Conservation (phyloP, 2,329 filamentous ascomycete genomes). For the Macrophomina pseudophaseolina region DNA sequence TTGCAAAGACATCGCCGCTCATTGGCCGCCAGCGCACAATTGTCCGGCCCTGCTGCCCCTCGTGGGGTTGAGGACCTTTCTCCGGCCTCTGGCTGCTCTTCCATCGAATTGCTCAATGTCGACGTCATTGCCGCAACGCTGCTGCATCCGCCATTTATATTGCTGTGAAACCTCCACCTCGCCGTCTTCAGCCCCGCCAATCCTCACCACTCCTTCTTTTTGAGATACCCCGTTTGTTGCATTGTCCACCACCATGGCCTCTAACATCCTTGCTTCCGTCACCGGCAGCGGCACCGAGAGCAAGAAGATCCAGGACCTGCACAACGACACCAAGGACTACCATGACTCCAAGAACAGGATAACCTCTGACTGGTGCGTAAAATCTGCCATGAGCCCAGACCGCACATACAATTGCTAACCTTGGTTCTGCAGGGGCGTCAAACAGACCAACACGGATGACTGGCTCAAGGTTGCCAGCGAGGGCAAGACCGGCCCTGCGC, state of each 20-base stretch:
- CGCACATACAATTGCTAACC: constrained; percentile 47
- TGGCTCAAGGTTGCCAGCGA: constrained; percentile 72
- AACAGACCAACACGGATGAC: constrained; percentile 74
- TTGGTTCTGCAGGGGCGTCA: constrained; percentile 64
- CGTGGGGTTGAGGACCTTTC: background rate
- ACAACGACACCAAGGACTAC: constrained; percentile 63
- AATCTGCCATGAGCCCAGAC: background rate
- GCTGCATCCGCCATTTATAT: constrained; percentile 9
- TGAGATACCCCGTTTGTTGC: constrained; percentile 5
- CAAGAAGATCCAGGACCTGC: constrained; percentile 68
- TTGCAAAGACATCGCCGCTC: background rate
- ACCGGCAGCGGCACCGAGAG: constrained; percentile 39
- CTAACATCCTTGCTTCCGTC: constrained; percentile 37
- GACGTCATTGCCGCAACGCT: constrained; percentile 7
- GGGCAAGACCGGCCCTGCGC: constrained; percentile 67
- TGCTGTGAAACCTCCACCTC: background rate
- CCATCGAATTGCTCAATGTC: constrained; percentile 14
- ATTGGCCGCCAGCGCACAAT: background rate
- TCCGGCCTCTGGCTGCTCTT: background rate
- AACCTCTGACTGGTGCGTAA: constrained; percentile 67
- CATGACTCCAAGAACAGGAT: constrained; percentile 60
- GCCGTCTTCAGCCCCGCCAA: background rate
- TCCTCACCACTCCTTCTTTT: background rate
- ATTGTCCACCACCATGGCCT: constrained; percentile 35
- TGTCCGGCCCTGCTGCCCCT: background rate